Evolutionary conservation across 352 stramenopile species (phyloP), one percentile per base, ranked within the genome.

Genomic region (Phytophthora fragariae): DNA sequence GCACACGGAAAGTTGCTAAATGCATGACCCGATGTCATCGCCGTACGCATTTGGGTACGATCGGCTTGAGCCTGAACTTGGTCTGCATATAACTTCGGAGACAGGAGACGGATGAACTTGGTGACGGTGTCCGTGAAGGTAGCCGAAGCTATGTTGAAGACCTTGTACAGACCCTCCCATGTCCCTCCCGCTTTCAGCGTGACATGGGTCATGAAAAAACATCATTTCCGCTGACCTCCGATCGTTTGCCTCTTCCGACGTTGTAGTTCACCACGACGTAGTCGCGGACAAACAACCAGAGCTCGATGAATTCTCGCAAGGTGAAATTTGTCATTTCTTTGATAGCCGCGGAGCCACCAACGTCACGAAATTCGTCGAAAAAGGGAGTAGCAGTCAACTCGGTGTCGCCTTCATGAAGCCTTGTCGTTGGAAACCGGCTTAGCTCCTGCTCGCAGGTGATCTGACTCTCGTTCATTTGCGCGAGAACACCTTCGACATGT

Each of bases 251-350:
- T n/a, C 41, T n/a, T 49, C 12, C 12, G 14, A 49, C 41, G 17
- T 49, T 49, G 41, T 21, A 49, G 17, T n/a, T 49, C 12, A 19
- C 14, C 11, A 6, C 15, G 15, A 19, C 15, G 21, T 61, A 21
- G 15, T 68, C 61, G 1, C 50, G 35, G 24, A 68, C 15, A 17
- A 33, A 37, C 1, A 70, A 7, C 54, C 62, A 70, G 6, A 70
- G 54, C 5, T 63, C 54, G 33, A 64, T 58, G 31, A 64, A 59
- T 17, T 59, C 62, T 19, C 52, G 15, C 2, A 53, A 21, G 3
- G 37, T 35, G 27, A 58, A 61, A 17, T 56, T 62, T 0, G 37
- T 61, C 62, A 62, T 69, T 1, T 37, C 52, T 15, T 69, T 55
- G 39, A 62, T 62, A 14, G 41, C 41, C 12, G 12, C 9, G 2